Conservation (phyloP, 345 rosid genomes). For the Zanthoxylum bungeanum region DNA sequence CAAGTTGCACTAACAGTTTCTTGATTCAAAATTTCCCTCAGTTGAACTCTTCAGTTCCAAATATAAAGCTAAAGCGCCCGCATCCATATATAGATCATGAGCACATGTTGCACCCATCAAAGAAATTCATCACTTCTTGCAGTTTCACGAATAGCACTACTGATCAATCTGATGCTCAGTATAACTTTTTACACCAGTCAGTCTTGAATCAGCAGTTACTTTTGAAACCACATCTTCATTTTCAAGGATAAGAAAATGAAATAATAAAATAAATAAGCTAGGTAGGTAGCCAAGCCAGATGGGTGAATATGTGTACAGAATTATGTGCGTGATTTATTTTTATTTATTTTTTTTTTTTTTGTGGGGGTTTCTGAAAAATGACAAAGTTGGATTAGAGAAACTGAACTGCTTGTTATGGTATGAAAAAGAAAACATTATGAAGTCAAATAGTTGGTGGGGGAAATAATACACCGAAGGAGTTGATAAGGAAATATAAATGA, state of each 20-base stretch:
- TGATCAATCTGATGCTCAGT: conserved; percentile 39
- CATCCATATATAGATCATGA: conserved; percentile 31
- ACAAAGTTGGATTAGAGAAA: conserved; percentile 20
- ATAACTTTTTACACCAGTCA: conserved; percentile 41
- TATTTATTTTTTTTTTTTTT: background rate
- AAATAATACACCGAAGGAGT: background rate
- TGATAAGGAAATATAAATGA: conserved; percentile 13
- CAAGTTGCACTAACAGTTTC: conserved; percentile 21
- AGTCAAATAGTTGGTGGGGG: conserved; percentile 26
- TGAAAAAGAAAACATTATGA: conserved; percentile 17
- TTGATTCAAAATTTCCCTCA: conserved; percentile 54
- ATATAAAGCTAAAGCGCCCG: conserved; percentile 52
- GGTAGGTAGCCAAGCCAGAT: conserved; percentile 4
- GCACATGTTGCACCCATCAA: conserved; percentile 35
- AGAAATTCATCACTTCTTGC: conserved; percentile 45
- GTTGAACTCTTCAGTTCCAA: conserved; percentile 37
- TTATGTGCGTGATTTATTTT: conserved; percentile 11
- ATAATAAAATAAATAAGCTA: background rate
- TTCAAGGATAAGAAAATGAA: conserved; percentile 38
- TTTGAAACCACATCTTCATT: conserved; percentile 50
- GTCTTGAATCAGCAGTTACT: conserved; percentile 52
- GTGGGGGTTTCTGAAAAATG: background rate
- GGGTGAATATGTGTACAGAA: conserved; percentile 16
- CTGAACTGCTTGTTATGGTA: conserved; percentile 20
- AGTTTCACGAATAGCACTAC: conserved; percentile 39